Evolutionary conservation across 2,329 filamentous ascomycete species (phyloP), one percentile per base, ranked within the genome.

Genomic region (Cytospora paraplurivora): DNA sequence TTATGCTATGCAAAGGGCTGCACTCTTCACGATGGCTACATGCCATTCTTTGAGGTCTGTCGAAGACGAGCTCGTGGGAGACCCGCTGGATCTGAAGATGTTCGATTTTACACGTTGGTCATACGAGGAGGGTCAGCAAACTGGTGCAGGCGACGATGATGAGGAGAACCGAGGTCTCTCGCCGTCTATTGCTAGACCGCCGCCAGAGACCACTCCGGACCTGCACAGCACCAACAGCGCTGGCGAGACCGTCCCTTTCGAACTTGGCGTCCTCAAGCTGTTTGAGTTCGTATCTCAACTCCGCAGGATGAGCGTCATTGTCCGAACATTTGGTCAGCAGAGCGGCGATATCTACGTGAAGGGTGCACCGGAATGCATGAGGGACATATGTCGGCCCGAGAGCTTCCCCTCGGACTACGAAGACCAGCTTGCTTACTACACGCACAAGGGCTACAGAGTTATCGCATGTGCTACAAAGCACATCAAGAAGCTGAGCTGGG

Each of bases 261-360:
- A 99, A 75, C 85, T 99, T 15, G 94, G 94, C n/a, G 84, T 98
- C 1, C 78, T 98, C 19, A 94, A 92, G 66, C 88, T 88, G 0
- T 99, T 98, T 72, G 95, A 99, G 70, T 99, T 99, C 71, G 90
- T 96, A 8, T 97, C 95, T 1, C 91, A 97, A 56, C 82, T 99
- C 38, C 88, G 95, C 65, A 87, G 95, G 69, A 93, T 95, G 12
- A 98, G 94, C 77, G 95, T 98, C 17, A 85, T 99, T 66, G 93
- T 97, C 17, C 86, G 93, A 62, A 90, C 92, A 56, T 96, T 96
- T 73, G 92, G 93, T 6, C 88, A 92, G 66, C 88, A 87, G 69
- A 93, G 91, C 66, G 93, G 89, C 52, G 90, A 93, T 69, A 85
- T 98, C 49, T 99, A 92, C 74, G 94, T 98, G 66, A 99, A 99